phyloP scores from a whole-genome alignment of 2,329 filamentous ascomycete genomes.

The Beauveria rudraprayagi region DNA sequence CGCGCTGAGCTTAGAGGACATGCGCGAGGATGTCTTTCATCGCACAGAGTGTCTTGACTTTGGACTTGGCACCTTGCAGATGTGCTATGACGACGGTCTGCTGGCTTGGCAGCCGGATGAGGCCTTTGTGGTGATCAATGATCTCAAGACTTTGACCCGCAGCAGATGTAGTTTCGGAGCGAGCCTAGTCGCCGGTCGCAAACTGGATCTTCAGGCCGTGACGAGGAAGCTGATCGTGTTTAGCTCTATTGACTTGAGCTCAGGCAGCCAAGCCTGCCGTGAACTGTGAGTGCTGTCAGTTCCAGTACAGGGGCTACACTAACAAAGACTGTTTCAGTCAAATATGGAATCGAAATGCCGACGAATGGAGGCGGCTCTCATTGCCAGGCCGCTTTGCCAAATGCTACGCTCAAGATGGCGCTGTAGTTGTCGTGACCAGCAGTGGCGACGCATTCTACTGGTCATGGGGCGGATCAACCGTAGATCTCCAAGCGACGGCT shows the following conservation, averaged over 20 bases:
- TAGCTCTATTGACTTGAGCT: neutral
- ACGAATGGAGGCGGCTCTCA: constrained; percentile 6
- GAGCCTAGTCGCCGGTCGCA: constrained; percentile 13
- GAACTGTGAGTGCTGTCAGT: neutral
- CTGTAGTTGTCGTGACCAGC: neutral
- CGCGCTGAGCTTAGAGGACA: neutral
- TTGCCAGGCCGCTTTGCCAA: constrained; percentile 3
- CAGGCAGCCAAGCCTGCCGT: neutral
- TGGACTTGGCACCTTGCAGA: constrained; percentile 8
- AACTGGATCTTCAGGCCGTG: constrained; percentile 15
- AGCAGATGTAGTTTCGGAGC: constrained; percentile 15
- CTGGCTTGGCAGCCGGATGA: constrained; percentile 21
- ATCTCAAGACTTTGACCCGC: constrained; percentile 17
- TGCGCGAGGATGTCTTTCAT: neutral
- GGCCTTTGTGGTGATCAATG: constrained; percentile 18
- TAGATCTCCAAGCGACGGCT: neutral
- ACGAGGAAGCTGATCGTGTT: constrained; percentile 18
- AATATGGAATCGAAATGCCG: neutral
- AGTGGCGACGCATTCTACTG: constrained; percentile 7
- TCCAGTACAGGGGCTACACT: neutral
- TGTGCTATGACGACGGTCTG: constrained; percentile 19
- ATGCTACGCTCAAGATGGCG: neutral
- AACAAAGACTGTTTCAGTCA: neutral
- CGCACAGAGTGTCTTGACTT: constrained; percentile 8
- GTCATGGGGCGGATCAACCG: neutral